Base-by-base conservation (phyloP, 805 yeast genomes). In the Myxozyma neglecta region DNA sequence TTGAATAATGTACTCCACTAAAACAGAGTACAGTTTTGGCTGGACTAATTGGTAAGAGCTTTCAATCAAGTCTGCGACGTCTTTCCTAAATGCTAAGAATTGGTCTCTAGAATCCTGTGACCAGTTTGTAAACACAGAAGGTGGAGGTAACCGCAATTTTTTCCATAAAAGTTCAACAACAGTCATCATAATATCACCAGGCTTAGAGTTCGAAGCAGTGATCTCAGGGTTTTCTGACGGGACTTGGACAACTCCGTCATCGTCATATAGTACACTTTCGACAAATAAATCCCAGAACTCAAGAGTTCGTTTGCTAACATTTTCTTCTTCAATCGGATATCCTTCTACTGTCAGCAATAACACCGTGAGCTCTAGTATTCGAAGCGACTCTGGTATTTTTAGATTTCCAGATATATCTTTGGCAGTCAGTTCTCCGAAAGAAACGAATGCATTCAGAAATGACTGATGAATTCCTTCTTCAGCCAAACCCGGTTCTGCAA, bases 31-130 rank as follows among this genome's bases (percentile, higher is more conserved):
- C 42, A 89, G 72, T 1, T 79, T 75, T 0, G 72, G 57, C 43
- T 88, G 89, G 42, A 90, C 77, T 5, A 89, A 77, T 0, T 90
- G 83, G 76, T 87, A 89, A 1, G 87, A 74, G 0, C 84, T 78
- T 57, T 90, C 94, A 65, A 89, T 83, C 43, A 92, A 78, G 68
- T 94, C 98, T 0, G 87, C 82, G 9, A 88, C 87, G 63, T 88
- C 93, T 37, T 83, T 76, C 68, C 97, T 80, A 73, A 84, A 93
- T 32, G 84, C 80, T 24, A 75, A 74, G 69, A 91, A 89, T 66
- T 87, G 96, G 20, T 80, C 79, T 60, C 76, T 72, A 32, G 71
- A 70, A 9, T 75, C 74, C 29, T 69, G 69, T 20, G 74, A 69
- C 79, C 77, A 75, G 4, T 14, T 45, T 11, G 46, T 37, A 8